Evolutionary conservation across 805 yeast species (phyloP).

Genomic region (Schwanniomyces occidentalis): DNA sequence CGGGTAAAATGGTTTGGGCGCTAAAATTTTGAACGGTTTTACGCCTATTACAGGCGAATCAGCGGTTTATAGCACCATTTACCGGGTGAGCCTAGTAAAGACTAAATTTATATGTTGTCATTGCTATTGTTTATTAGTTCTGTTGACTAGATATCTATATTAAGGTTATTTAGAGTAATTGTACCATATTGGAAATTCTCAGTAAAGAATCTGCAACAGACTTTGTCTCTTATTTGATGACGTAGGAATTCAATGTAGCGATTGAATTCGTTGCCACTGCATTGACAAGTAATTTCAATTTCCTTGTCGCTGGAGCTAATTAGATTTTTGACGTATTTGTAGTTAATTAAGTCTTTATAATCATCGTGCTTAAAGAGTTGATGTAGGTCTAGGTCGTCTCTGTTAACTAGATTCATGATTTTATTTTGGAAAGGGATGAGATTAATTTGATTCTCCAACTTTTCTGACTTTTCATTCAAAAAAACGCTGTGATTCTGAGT

Average conservation of each 20-base stretch:
- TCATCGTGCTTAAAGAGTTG: slow-evolving; percentile 10
- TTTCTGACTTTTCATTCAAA: slow-evolving; percentile 2
- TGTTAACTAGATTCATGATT: background rate
- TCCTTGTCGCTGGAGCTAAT: slow-evolving; percentile 4
- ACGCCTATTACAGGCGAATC: too few relatives aligned
- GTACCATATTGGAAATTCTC: too few relatives aligned
- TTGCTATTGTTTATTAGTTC: too few relatives aligned
- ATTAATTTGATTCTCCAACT: slow-evolving; percentile 1
- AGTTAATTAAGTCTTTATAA: slow-evolving; percentile 13
- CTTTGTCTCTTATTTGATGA: too few relatives aligned
- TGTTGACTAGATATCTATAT: too few relatives aligned
- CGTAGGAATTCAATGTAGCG: slow-evolving; percentile 2
- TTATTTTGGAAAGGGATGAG: slow-evolving; percentile 1
- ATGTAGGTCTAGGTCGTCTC: slow-evolving; percentile 7
- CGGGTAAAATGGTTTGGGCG: too few relatives aligned
- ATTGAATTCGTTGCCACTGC: slow-evolving; percentile 9
- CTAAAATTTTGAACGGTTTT: too few relatives aligned
- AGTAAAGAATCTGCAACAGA: too few relatives aligned
- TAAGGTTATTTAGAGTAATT: too few relatives aligned
- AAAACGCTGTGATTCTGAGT: background rate
- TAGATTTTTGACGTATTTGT: slow-evolving; percentile 8
- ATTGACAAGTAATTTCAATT: slow-evolving; percentile 9
- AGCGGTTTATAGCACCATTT: too few relatives aligned
- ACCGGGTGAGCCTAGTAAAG: too few relatives aligned
- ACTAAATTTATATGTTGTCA: too few relatives aligned